Evolutionary conservation across 345 rosid genomes (phyloP).

Genomic region (Conringia planisiliqua): DNA sequence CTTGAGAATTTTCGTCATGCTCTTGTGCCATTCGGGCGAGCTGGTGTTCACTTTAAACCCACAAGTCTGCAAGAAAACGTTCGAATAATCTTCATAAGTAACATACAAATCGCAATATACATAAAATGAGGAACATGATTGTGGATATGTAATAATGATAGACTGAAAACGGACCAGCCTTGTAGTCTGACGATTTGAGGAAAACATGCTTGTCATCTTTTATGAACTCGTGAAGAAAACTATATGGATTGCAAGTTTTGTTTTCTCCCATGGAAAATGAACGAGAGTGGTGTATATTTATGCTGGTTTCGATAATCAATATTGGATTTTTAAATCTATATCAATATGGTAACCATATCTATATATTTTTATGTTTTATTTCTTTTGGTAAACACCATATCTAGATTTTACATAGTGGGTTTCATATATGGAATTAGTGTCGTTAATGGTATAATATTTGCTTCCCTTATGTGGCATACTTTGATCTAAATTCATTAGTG

Average conservation of each 20-base stretch:
- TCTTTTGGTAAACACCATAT: constrained; percentile 19
- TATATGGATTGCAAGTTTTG: neutral
- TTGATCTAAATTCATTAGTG: constrained; percentile 1
- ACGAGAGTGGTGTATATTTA: constrained; percentile 18
- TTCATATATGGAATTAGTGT: neutral
- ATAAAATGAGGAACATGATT: neutral
- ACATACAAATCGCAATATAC: neutral
- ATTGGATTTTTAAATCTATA: neutral
- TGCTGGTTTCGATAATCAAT: neutral
- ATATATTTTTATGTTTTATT: too few relatives aligned
- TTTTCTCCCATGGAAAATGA: neutral
- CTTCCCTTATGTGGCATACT: neutral
- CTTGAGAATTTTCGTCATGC: constrained; percentile 35
- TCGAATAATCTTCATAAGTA: neutral
- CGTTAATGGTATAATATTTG: constrained; percentile 10
- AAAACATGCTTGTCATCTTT: constrained; percentile 18
- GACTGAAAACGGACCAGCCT: constrained; percentile 27
- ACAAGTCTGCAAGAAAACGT: constrained; percentile 26
- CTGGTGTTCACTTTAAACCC: constrained; percentile 33
- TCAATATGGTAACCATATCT: constrained; percentile 4
- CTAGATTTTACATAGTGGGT: neutral
- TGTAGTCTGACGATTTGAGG: constrained; percentile 11
- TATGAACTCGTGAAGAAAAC: neutral
- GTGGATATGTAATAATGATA: neutral
- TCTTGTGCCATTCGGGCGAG: constrained; percentile 29